Base-by-base conservation (phyloP, 495 filamentous ascomycete genomes). In the Neurospora sp. region DNA sequence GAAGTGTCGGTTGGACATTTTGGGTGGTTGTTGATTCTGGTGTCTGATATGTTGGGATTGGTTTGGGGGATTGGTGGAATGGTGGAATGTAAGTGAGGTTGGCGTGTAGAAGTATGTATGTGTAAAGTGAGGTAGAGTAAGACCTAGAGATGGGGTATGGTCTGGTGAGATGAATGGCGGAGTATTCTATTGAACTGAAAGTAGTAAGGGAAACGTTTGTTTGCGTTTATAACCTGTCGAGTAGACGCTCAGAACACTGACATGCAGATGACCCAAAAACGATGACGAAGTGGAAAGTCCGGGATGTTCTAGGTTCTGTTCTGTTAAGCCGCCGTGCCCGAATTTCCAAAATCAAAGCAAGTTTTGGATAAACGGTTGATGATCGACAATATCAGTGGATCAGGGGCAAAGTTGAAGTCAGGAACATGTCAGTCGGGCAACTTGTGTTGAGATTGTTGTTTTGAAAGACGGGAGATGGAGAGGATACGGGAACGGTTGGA, bases 1-100 rank as follows among this genome's bases (percentile, higher is more conserved):
- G 87, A 98, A 99, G 84, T 99, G 96, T 83, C 97, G 97, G 76
- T 90, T 84, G 21, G 87, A 86, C 86, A 88, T 17, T 34, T 15
- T 24, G 21, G 21, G 11, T 28, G 28, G 28, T 62, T 73, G 40
- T 8, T n/a, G 34, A 24, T 9, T 71, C 38, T 36, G 4, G 11
- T 28, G 4, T 34, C 8, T 54, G 3, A n/a, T 10, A n/a, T 24
- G 9, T 4, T 24, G 21, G 7, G 8, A n/a, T 21, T 21, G n/a
- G n/a, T 54, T 11, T 54, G 10, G 21, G 11, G 8, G 10, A 4
- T 24, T 10, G 19, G 31, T 34, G 24, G 24, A 28, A 37, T 8
- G 7, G 45, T 54, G 28, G 10, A 28, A 5, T 59, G 11, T 59
- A 59, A 28, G 43, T 48, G n/a, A 48, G 48, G 10, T 39, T 3